phyloP scores from a whole-genome alignment of 805 yeast genomes.

The Wickerhamiella siamensis region DNA sequence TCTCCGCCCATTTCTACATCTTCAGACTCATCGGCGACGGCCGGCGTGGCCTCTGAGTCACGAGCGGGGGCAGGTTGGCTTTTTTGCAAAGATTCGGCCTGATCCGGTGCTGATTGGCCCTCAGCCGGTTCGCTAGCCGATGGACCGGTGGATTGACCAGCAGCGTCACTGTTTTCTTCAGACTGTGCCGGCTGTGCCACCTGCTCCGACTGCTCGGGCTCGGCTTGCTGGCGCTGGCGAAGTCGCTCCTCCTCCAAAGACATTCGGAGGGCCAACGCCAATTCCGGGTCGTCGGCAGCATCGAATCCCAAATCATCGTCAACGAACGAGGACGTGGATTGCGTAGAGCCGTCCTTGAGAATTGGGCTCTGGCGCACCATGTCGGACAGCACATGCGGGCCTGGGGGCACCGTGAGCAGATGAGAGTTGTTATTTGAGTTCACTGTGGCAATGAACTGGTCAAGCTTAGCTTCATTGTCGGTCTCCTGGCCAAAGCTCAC shows the following conservation, averaged over 20 bases:
- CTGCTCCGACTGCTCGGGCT: slow-evolving; percentile 17
- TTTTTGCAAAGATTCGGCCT: no score
- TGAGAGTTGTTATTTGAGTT: slow-evolving; percentile 43
- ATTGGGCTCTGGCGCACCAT: slow-evolving; percentile 65
- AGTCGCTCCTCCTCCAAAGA: slow-evolving; percentile 90
- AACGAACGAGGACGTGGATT: slow-evolving; percentile 36
- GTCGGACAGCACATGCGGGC: slow-evolving; percentile 72
- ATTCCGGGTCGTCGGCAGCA: slow-evolving; percentile 89
- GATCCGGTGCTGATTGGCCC: no score
- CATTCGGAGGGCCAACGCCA: slow-evolving; percentile 87
- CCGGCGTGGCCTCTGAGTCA: not conserved
- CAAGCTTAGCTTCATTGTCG: slow-evolving; percentile 61
- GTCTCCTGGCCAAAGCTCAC: slow-evolving; percentile 85
- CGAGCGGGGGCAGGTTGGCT: not conserved
- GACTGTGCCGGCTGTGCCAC: not conserved
- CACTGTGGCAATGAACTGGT: slow-evolving; percentile 58
- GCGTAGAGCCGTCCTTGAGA: slow-evolving; percentile 35
- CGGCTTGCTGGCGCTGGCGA: slow-evolving; percentile 46
- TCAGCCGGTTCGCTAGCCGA: no score
- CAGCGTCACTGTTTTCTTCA: not conserved
- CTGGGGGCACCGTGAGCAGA: slow-evolving; percentile 76
- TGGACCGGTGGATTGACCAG: not conserved
- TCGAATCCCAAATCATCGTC: slow-evolving; percentile 51
- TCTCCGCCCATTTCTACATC: not conserved
- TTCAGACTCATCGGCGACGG: not conserved